A percentile compares a stretch with the other conserved stretches of the same genome.
Evolutionary conservation across 2,329 filamentous ascomycete genomes (phyloP).

Genomic region (Pseudonectria buxi): DNA sequence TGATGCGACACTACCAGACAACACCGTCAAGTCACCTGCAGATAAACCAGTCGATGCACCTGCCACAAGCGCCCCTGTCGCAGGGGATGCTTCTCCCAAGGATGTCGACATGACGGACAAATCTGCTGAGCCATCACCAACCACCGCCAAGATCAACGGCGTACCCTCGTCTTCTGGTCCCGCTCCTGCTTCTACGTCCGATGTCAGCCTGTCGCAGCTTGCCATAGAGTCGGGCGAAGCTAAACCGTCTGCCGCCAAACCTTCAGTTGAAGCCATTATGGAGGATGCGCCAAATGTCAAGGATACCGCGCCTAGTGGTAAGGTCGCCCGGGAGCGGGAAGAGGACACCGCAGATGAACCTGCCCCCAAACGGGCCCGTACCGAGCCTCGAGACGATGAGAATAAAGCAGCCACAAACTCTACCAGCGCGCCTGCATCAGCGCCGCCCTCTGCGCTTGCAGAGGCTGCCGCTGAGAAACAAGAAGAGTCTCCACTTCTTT

Average conservation of each 20-base stretch:
- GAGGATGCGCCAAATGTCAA: constrained; percentile 33
- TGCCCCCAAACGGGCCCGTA: constrained; percentile 73
- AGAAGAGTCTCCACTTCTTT: constrained; percentile 20
- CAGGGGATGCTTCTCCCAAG: constrained; percentile 8
- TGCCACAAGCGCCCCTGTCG: constrained; percentile 4
- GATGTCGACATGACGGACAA: constrained; percentile 17
- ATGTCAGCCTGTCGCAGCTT: constrained; percentile 33
- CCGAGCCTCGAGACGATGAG: constrained; percentile 48
- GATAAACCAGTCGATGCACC: constrained; percentile 15
- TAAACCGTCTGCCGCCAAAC: constrained; percentile 19
- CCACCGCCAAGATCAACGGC: constrained; percentile 9
- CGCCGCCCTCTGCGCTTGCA: constrained; percentile 10
- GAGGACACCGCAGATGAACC: constrained; percentile 62
- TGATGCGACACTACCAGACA: constrained; percentile 11
- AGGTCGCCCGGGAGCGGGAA: constrained; percentile 69
- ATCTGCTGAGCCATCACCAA: constrained; percentile 1
- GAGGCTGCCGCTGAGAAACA: constrained; percentile 17
- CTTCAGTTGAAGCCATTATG: constrained; percentile 43
- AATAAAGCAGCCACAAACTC: constrained; percentile 1
- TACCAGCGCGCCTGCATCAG: constrained; percentile 4
- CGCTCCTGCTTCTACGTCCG: constrained; percentile 22
- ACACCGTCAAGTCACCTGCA: constrained; percentile 3
- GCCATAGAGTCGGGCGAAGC: constrained; percentile 31
- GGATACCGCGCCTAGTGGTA: constrained; percentile 37
- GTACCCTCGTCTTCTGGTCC: constrained; percentile 8